Evolutionary conservation across 768 basidiomycete species (phyloP).

Genomic region (Xerocomellus amylosporus): DNA sequence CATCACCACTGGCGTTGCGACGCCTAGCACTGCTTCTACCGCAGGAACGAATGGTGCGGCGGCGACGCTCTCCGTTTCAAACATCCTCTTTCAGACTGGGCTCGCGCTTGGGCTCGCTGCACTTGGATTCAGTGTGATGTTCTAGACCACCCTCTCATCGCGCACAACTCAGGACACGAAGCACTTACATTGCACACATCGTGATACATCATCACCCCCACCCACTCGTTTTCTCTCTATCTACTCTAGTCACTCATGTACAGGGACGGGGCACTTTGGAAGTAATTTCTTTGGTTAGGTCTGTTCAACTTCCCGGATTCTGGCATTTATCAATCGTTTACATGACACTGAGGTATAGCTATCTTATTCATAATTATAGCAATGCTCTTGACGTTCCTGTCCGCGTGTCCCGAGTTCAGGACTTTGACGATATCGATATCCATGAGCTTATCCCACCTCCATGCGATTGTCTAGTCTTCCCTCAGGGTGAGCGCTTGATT

Average conservation of each 20-base stretch:
- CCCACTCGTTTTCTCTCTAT: neutral
- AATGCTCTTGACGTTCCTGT: neutral
- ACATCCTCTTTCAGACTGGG: conserved; percentile 12
- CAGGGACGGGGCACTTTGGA: neutral
- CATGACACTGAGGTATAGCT: neutral
- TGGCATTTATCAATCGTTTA: neutral
- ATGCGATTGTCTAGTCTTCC: conserved; percentile 49
- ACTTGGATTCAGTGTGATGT: conserved; percentile 14
- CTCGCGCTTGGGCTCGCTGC: conserved; percentile 20
- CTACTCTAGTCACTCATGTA: neutral
- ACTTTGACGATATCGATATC: conserved; percentile 29
- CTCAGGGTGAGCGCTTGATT: conserved; percentile 48
- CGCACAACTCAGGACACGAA: neutral
- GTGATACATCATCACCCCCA: neutral
- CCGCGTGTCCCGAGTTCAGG: conserved; percentile 9
- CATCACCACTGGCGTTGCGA: neutral
- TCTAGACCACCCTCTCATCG: conserved; percentile 10
- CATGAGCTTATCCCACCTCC: conserved; percentile 56
- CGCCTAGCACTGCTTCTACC: neutral
- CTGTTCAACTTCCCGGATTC: neutral
- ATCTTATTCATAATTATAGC: conserved; percentile 10
- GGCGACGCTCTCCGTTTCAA: neutral
- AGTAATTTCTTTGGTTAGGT: neutral
- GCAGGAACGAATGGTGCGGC: conserved; percentile 8
- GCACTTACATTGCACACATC: neutral